Evolutionary conservation across 2,329 filamentous ascomycete genomes (phyloP), one percentile per base, ranked within the genome.

Genomic region (Aspergillus carbonarius): DNA sequence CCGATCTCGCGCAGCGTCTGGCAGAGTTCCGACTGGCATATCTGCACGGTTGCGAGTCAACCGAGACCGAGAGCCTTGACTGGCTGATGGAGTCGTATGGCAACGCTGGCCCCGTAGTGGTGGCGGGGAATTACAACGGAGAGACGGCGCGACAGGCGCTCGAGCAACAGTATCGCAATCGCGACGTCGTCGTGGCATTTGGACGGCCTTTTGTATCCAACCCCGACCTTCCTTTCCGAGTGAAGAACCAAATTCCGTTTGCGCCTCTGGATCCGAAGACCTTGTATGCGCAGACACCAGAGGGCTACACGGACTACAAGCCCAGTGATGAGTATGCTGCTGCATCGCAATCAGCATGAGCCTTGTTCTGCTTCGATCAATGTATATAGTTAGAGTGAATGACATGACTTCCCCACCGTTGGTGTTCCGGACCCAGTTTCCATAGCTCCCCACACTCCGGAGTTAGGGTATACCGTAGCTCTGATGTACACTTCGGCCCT

Each of bases 31-130:
- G 40, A 1, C 71, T 89, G 7, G 81, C 84, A 0, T 89, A 87
- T 64, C 67, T 89, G 1, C 85, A 88, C 25, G 25, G 65, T 80
- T 84, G 0, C 79, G 85, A 27, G 7, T 27, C 4, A 6, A 8
- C 5, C 0, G 71, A 61, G 1, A 52, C 48, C 20, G 62, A 72
- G 2, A 62, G 70, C 1, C 63, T 80, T 27, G 72, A 79, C 34
- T 78, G 76, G 57, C 60, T 80, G 37, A 57, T 81, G 48, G 67
- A 79, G 57, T 62, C 75, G 3, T 83, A 80, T 79, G 71, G 69
- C 18, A 74, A 72, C 23, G 60, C 66, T 5, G 75, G 70, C 5
- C 81, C 81, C 0, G 61, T 85, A 40, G 58, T 86, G 2, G 63
- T 84, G 5, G 78, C 78, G 2, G 80, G 80, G 20, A 79, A 76